Evolutionary conservation across 1,139 yeast species (phyloP).

Genomic region (Candida sp.): DNA sequence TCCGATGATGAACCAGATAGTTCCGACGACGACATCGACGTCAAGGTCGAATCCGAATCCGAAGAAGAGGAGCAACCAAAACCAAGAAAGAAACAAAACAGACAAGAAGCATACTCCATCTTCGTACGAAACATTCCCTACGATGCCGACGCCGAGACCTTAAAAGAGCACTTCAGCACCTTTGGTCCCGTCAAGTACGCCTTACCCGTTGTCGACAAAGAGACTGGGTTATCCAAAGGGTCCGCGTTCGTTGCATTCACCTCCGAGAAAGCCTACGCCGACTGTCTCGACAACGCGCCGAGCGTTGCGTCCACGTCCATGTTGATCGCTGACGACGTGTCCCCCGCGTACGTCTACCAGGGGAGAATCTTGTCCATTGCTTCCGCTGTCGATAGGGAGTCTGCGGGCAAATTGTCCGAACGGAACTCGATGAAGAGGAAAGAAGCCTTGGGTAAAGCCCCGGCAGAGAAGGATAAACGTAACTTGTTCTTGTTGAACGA

Average conservation of each 20-base stretch:
- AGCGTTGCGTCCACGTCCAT: constrained; percentile 75
- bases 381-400: constrained; percentile 85
- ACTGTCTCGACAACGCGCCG: constrained; percentile 83
- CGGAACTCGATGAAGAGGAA: constrained; percentile 75
- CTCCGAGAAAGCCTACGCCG: constrained; percentile 61
- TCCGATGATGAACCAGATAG: constrained; percentile 33
- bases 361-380: constrained; percentile 88
- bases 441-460: constrained; percentile 79
- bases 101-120: constrained; percentile 69
- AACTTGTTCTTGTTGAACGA: constrained; percentile 87
- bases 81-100: constrained; percentile 51
- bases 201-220: constrained; percentile 87
- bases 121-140: constrained; percentile 95
- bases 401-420: constrained; percentile 80
- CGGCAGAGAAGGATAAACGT: constrained; percentile 82
- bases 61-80: constrained; percentile 33
- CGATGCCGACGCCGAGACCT: constrained; percentile 83
- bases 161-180: constrained; percentile 71
- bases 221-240: constrained; percentile 88
- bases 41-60: constrained; percentile 20
- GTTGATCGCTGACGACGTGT: constrained; percentile 90
- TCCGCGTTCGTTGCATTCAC: constrained; percentile 93
- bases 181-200: constrained; percentile 95
- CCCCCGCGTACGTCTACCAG: constrained; percentile 87
- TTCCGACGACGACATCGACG: constrained; percentile 22